phyloP scores from a whole-genome alignment of 768 basidiomycete species.

The Suillus clintonianus region DNA sequence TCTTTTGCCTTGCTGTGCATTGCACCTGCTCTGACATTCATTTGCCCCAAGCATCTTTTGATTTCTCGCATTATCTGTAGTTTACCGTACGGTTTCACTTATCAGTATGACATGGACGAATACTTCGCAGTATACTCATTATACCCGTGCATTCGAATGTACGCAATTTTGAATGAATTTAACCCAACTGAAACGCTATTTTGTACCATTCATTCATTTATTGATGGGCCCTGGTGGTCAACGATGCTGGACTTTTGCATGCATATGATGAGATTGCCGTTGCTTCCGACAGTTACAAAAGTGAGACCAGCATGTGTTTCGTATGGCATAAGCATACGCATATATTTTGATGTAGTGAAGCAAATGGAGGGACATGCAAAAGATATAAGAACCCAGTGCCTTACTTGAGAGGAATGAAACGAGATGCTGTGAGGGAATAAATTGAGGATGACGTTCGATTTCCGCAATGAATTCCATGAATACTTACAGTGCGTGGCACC shows the following conservation, averaged over 20 bases:
- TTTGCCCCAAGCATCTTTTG: constrained; percentile 31
- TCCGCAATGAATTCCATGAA: neutral
- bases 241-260: neutral
- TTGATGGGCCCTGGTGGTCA: neutral
- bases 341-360: constrained; percentile 33
- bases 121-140: constrained; percentile 58
- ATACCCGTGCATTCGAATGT: constrained; percentile 53
- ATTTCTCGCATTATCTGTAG: constrained; percentile 59
- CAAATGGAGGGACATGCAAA: constrained; percentile 27
- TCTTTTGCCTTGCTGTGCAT: constrained; percentile 25
- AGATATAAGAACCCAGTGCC: constrained; percentile 23
- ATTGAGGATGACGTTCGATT: neutral
- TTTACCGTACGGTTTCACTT: constrained; percentile 51
- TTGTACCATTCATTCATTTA: constrained; percentile 2
- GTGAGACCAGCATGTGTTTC: constrained; percentile 3
- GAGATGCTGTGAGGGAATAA: constrained; percentile 53
- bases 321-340: constrained; percentile 33
- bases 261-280: neutral
- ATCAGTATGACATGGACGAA: constrained; percentile 63
- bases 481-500: constrained; percentile 88
- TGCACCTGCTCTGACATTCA: constrained; percentile 27
- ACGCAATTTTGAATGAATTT: constrained; percentile 38
- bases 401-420: constrained; percentile 98
- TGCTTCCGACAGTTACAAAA: neutral
- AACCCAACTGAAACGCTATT: constrained; percentile 9